Evolutionary conservation across 2,329 filamentous ascomycete genomes (phyloP), one percentile per base, ranked within the genome.

Genomic region (Sporothrix phasma): DNA sequence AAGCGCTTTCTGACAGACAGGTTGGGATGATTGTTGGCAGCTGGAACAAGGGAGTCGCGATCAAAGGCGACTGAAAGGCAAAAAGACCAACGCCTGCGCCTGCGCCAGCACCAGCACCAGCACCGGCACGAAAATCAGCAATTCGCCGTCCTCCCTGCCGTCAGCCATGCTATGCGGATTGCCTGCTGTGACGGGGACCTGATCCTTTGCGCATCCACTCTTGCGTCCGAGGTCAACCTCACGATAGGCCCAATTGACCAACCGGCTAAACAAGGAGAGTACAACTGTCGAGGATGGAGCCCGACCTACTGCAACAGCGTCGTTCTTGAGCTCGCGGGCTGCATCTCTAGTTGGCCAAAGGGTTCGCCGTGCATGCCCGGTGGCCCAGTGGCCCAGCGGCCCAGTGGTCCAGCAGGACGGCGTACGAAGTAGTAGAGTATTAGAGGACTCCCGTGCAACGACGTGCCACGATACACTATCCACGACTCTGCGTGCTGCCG

Each of bases 401-500:
- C n/a, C n/a, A n/a, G n/a, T n/a, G n/a, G n/a, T n/a, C n/a, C n/a
- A n/a, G n/a, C n/a, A n/a, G n/a, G n/a, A n/a, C 31, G 31, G 8
- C 31, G 31, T 34, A 34, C 31, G 31, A 34, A 4, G 31, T 34
- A 34, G 5, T 4, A 37, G n/a, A n/a, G n/a, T n/a, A n/a, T n/a
- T n/a, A n/a, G n/a, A n/a, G n/a, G n/a, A n/a, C n/a, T n/a, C n/a
- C n/a, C 34, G 34, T 37, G 15, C 34, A 13, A 37, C 34, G 34
- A 37, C 34, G 10, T 13, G 34, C 49, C 26, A 53, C 43, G 43
- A 46, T 46, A 53, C 29, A 10, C 34, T n/a, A 19, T 56, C 19
- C 31, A 31, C 51, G 51, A n/a, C 51, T 56, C 19, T 56, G 51
- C 31, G n/a, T 39, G 51, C 51, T 56, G 51, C 39, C 54, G 54